phyloP scores from a whole-genome alignment of 495 filamentous ascomycete species.

The Podospora fimiseda region DNA sequence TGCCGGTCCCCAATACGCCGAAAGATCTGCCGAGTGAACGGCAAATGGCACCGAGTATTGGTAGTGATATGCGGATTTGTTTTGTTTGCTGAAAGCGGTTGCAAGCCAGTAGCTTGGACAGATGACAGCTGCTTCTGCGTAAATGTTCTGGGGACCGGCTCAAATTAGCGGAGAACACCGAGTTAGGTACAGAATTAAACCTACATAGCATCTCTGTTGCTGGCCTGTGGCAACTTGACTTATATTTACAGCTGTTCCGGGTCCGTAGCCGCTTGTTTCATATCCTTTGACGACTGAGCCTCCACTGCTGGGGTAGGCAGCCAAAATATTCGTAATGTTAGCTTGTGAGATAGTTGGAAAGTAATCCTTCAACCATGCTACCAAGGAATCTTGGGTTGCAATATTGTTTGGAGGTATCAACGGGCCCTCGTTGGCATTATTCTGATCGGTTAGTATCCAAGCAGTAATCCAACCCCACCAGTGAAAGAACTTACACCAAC shows the following conservation, averaged over 20 bases:
- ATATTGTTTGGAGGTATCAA: conserved; percentile 42
- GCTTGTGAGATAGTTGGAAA: conserved; percentile 40
- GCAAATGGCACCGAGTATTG: conserved; percentile 49
- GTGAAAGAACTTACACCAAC: conserved; percentile 2
- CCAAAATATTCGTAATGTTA: conserved; percentile 34
- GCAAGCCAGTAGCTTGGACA: conserved; percentile 53
- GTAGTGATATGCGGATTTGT: conserved; percentile 41
- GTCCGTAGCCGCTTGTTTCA: conserved; percentile 36
- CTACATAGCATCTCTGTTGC: conserved; percentile 41
- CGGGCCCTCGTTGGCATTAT: conserved; percentile 46
- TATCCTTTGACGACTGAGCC: conserved; percentile 22
- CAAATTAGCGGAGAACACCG: not conserved
- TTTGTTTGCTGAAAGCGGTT: conserved; percentile 37
- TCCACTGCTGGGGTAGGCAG: conserved; percentile 32
- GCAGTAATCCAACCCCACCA: no score
- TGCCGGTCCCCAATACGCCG: conserved; percentile 9
- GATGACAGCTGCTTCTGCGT: conserved; percentile 49
- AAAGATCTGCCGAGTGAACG: conserved; percentile 43
- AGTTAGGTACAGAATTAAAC: not conserved
- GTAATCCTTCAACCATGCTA: conserved; percentile 33
- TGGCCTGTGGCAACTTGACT: conserved; percentile 46
- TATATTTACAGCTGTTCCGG: conserved; percentile 40
- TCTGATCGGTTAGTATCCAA: no score
- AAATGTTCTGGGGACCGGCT: conserved; percentile 33
- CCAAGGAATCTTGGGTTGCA: conserved; percentile 35